Evolutionary conservation across 768 basidiomycete species (phyloP).

Genomic region (Trametes sanguinea): DNA sequence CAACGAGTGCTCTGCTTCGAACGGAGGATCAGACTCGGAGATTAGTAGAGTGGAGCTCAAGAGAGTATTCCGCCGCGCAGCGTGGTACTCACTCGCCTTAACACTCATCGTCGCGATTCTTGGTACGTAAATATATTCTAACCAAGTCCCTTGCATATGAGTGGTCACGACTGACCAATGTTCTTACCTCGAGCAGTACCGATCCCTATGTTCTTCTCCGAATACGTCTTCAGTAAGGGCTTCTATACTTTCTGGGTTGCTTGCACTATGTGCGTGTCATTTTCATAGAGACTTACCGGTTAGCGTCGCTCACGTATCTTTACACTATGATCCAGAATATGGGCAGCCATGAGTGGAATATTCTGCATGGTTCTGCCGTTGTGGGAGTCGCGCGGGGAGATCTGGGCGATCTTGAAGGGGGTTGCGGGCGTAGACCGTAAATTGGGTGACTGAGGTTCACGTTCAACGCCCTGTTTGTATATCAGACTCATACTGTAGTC

Average conservation of each 20-base stretch:
- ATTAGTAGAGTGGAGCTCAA: constrained; percentile 19
- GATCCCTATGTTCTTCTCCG: constrained; percentile 40
- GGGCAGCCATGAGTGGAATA: constrained; percentile 32
- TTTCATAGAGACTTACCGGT: too few relatives aligned
- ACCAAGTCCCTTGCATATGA: not conserved
- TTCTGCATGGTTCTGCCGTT: constrained; percentile 36
- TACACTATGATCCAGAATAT: constrained; percentile 24
- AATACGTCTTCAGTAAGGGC: constrained; percentile 36
- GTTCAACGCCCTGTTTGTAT: too few relatives aligned
- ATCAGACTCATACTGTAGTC: too few relatives aligned
- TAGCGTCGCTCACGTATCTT: not conserved
- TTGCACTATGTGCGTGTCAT: constrained; percentile 33
- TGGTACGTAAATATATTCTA: constrained; percentile 23
- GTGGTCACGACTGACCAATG: not conserved
- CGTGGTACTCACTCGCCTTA: constrained; percentile 33
- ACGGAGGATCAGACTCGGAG: not conserved
- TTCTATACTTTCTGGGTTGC: constrained; percentile 40
- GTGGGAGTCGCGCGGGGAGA: constrained; percentile 34
- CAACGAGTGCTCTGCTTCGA: not conserved
- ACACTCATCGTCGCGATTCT: constrained; percentile 33
- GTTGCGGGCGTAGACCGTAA: too few relatives aligned
- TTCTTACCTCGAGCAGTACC: constrained; percentile 27
- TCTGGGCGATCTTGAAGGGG: constrained; percentile 19
- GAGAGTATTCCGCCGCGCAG: constrained; percentile 33
- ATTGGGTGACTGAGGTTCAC: too few relatives aligned